Base-by-base conservation (phyloP, 192 early-diverging fungal species). In the Allomyces macrogynus region DNA sequence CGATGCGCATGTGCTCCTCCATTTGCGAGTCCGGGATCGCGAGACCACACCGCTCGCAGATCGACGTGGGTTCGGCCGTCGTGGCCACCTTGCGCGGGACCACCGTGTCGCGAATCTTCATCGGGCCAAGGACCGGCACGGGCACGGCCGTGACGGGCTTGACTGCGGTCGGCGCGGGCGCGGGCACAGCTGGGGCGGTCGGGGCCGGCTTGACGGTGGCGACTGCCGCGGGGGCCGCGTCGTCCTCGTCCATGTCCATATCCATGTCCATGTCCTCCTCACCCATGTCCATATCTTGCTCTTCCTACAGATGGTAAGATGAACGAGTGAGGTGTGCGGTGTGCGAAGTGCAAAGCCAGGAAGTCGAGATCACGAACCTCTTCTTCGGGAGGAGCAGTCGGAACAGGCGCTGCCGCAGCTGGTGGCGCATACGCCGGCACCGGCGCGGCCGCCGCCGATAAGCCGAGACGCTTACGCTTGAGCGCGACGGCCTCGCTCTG, bases 1-100 rank as follows among this genome's bases (percentile, higher is more conserved):
- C 92, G 32, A 98, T 88, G 26, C 90, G 87, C 63, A 95, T 83
- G 70, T 98, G 95, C 74, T 95, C 89, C 26, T 85, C 89, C 83
- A 98, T 89, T 70, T 98, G 88, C 43, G 85, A 80, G 1, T 84
- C 76, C 4, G 85, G 87, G 66, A 97, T 84, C 16, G 88, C 76
- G 62, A 86, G 83, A 32, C 79, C 74, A 77, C 95, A 97, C 26
- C 87, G 82, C 64, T 91, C 91, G 78, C 95, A 97, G 10, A 90
- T 72, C 40, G 85, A 77, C 10, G 80, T 81, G 7, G 81, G 71
- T 49, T 77, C 74, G 43, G 72, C 63, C n/a, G 73, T 62, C 12
- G 73, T 72, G 12, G 76, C 66, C 9, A 74, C 74, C 10, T 74
- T 75, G 3, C 78, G 73, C 40, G 81, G 75, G 16, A 65, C 62